Conservation (phyloP, 2,329 filamentous ascomycete genomes). For the Aspergillus oerlinghausenensis region DNA sequence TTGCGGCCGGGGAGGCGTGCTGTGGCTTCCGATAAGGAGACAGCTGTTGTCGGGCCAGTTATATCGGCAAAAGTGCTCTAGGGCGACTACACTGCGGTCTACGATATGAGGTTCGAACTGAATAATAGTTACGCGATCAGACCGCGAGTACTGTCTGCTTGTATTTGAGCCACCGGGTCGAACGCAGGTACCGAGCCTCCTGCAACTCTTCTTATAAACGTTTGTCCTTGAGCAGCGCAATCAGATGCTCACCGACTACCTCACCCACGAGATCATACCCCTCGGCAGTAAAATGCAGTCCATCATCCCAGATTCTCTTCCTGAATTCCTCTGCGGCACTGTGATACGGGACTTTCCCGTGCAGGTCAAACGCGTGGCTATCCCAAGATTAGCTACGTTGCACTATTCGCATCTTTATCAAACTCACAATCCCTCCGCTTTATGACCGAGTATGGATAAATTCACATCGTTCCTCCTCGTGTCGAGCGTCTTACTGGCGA, state of each 20-base stretch:
- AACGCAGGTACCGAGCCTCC: neutral
- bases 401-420: neutral
- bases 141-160: neutral
- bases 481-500: constrained; percentile 25
- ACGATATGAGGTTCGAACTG: no score
- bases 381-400: constrained; percentile 3
- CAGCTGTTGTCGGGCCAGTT: no score
- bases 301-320: constrained; percentile 56
- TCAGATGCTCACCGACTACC: constrained; percentile 51
- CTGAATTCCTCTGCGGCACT: constrained; percentile 45
- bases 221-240: constrained; percentile 17
- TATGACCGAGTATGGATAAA: constrained; percentile 47
- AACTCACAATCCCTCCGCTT: constrained; percentile 51
- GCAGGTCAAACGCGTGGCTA: constrained; percentile 56
- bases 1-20: no score
- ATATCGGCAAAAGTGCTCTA: no score
- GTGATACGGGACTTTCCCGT: constrained; percentile 52
- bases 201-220: neutral
- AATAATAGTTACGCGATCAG: no score
- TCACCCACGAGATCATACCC: constrained; percentile 62
- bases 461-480: constrained; percentile 48
- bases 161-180: neutral
- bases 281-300: constrained; percentile 52
- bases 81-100: no score
- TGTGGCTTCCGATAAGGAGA: no score